These are phyloP conservation scores for Kwoniella sp. DNA, from an alignment of 768 basidiomycete species.

Conservation along the genomic window DNA sequence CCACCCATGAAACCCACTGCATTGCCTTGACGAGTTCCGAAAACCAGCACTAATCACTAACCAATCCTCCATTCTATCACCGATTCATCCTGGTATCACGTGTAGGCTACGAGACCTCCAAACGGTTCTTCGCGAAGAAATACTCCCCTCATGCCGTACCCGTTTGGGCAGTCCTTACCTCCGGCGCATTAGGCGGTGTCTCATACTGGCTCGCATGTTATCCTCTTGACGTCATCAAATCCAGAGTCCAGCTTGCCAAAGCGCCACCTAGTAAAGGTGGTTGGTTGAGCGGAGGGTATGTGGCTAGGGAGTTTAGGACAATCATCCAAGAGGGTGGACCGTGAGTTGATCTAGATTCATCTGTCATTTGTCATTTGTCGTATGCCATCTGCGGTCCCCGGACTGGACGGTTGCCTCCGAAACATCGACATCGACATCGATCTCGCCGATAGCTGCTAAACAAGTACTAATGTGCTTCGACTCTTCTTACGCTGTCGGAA, in stretches of 20 bases:
- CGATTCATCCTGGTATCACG: slow-evolving; percentile 10
- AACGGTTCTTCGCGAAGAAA: slow-evolving; percentile 66
- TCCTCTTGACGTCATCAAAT: slow-evolving; percentile 90
- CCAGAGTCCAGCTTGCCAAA: slow-evolving; percentile 76
- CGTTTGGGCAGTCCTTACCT: slow-evolving; percentile 37
- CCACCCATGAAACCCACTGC: too few relatives aligned
- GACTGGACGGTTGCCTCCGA: too few relatives aligned
- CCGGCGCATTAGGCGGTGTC: slow-evolving; percentile 62
- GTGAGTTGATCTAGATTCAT: slow-evolving; percentile 66
- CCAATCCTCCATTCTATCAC: neutral
- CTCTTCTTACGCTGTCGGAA: too few relatives aligned
- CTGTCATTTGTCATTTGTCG: too few relatives aligned
- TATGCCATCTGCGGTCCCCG: slow-evolving; percentile 51
- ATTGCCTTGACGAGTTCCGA: too few relatives aligned
- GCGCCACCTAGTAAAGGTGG: slow-evolving; percentile 70
- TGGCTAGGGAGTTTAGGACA: slow-evolving; percentile 67
- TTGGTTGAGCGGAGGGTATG: slow-evolving; percentile 63
- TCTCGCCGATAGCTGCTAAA: too few relatives aligned
- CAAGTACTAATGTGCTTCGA: too few relatives aligned
- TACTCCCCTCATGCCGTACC: slow-evolving; percentile 18
- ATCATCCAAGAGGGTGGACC: slow-evolving; percentile 72
- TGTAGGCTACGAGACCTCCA: slow-evolving; percentile 83
- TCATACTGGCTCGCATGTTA: slow-evolving; percentile 94
- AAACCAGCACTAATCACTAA: too few relatives aligned
- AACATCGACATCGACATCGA: too few relatives aligned